Evolutionary conservation across 345 rosid species (phyloP), one percentile per base, ranked within the genome.

Genomic region (Eucalyptus erythrocorys): DNA sequence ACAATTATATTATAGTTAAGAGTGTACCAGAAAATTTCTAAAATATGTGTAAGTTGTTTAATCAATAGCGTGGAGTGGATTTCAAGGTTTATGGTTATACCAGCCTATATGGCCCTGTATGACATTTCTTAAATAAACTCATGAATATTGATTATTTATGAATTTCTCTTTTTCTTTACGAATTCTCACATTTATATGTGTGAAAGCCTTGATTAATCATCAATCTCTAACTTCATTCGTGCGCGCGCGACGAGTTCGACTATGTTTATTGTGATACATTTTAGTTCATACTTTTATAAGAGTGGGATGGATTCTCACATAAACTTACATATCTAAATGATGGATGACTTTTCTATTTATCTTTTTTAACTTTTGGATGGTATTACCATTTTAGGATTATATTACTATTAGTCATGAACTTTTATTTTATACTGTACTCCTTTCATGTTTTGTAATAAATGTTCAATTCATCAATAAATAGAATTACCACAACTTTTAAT

Each of bases 241-340:
- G 66, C 13, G 1, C 1, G 3, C 0, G 15, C 0, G 32, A 59
- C 1, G 3, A 5, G 66, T 59, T 11, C 7, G 4, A 3, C 27
- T 59, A 59, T 59, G 32, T 59, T 26, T 59, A 12, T 3, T 0
- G 7, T 26, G 66, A 11, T 59, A 26, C 14, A 27, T 59, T 59
- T 26, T 59, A 55, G 13, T 24, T 55, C 61, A 9, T 55, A 22
- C 6, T 55, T 27, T 55, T 1, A 9, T 8, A 4, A 55, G 12
- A 55, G 11, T 10, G 61, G 30, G 61, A 2, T 1, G 13, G 3
- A 22, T 22, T 21, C 11, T 55, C 27, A 21, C 6, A 9, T 55
- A 55, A 24, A 10, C 30, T 55, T 5, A 9, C 3, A 10, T 1
- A 55, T 24, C 1, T 22, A 55, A 55, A 55, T 55, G 61, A 24